phyloP scores from a whole-genome alignment of 345 rosid species.

The Linum lewisii region DNA sequence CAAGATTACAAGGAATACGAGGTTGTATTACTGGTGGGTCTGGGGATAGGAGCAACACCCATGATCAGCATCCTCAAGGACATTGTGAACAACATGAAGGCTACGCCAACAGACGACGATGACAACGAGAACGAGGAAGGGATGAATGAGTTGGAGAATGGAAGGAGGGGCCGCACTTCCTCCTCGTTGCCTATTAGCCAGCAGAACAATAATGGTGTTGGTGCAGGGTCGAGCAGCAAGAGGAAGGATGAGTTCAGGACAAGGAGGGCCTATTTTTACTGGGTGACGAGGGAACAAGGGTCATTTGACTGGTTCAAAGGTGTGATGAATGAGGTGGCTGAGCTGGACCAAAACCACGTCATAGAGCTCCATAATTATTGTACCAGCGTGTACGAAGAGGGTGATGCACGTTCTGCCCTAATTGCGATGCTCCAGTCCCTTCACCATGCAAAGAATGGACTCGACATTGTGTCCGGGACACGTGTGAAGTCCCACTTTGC shows the following conservation, averaged over 20 bases:
- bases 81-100: conserved; percentile 56
- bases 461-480: conserved; percentile 71
- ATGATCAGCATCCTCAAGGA: conserved; percentile 85
- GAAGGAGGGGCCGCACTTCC: conserved; percentile 7
- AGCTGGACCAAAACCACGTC: conserved; percentile 46
- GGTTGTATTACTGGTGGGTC: conserved; percentile 61
- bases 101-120: too few species aligned
- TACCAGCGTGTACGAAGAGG: conserved; percentile 82
- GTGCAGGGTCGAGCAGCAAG: conserved; percentile 25
- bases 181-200: not conserved
- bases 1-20: conserved; percentile 77
- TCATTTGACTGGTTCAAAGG: conserved; percentile 85
- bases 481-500: conserved; percentile 76
- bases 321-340: conserved; percentile 71
- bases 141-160: conserved; percentile 29
- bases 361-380: conserved; percentile 74
- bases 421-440: conserved; percentile 74
- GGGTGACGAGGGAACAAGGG: conserved; percentile 83
- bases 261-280: conserved; percentile 67
- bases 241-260: conserved; percentile 49
- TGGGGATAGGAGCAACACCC: conserved; percentile 86
- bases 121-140: conserved; percentile 35
- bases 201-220: conserved; percentile 2
- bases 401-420: conserved; percentile 71
- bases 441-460: conserved; percentile 62